Evolutionary conservation across 805 yeast genomes (phyloP).

Genomic region (Sugiyamaella marilandica): DNA sequence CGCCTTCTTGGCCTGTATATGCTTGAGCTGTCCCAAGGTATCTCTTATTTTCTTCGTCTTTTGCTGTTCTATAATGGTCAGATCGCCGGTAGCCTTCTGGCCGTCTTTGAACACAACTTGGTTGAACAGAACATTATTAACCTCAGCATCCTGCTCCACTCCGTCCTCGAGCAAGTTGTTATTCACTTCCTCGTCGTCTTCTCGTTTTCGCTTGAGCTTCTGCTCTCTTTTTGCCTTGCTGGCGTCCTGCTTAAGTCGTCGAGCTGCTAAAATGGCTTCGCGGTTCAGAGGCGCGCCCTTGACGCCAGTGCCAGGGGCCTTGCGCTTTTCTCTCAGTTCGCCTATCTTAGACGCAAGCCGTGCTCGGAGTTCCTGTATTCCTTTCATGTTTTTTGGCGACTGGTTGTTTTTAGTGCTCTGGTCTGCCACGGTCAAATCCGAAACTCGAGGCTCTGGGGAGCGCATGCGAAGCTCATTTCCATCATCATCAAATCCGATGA

Average conservation of each 20-base stretch:
- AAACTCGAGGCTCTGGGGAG: constrained; percentile 11
- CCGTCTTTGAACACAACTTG: constrained; percentile 83
- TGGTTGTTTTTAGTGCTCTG: neutral
- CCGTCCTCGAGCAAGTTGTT: constrained; percentile 34
- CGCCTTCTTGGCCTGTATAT: constrained; percentile 67
- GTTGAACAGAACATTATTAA: constrained; percentile 55
- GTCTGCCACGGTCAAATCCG: constrained; percentile 19
- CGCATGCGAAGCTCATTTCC: constrained; percentile 44
- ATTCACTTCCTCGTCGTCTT: constrained; percentile 41
- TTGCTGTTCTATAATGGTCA: constrained; percentile 46
- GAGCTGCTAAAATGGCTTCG: constrained; percentile 60
- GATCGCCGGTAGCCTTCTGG: constrained; percentile 67
- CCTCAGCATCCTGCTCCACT: constrained; percentile 31
- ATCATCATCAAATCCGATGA: constrained; percentile 65
- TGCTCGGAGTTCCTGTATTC: constrained; percentile 66
- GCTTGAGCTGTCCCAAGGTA: constrained; percentile 71
- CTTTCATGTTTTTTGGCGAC: constrained; percentile 28
- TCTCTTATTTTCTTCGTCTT: constrained; percentile 85
- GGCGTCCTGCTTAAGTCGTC: constrained; percentile 39
- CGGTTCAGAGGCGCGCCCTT: constrained; percentile 81
- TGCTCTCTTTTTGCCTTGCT: constrained; percentile 29
- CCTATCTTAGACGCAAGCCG: constrained; percentile 72
- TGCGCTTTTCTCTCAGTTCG: constrained; percentile 69
- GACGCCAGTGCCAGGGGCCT: constrained; percentile 81
- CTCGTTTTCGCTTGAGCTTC: constrained; percentile 34